phyloP scores from a whole-genome alignment of 768 basidiomycete species.

The Rhodotorula taiwanensis region DNA sequence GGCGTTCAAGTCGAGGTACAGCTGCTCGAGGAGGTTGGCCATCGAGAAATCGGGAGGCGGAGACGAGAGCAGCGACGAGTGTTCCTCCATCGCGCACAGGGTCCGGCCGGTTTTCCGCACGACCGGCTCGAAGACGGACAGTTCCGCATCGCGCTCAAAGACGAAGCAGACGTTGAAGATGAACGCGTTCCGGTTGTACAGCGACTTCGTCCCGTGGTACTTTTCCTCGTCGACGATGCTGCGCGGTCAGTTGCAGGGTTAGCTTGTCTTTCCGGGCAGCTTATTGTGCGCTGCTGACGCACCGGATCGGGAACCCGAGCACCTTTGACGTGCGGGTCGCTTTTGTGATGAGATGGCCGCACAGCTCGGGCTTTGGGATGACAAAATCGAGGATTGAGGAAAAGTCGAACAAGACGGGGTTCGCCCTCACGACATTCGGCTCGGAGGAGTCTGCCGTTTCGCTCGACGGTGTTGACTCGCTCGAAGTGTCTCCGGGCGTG shows the following conservation, averaged over 20 bases:
- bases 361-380: slow-evolving; percentile 77
- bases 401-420: slow-evolving; percentile 67
- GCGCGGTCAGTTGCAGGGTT: not conserved
- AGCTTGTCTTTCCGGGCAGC: not conserved
- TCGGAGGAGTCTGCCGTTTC: slow-evolving; percentile 1
- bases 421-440: slow-evolving; percentile 12
- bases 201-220: slow-evolving; percentile 39
- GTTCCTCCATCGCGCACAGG: slow-evolving; percentile 82
- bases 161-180: slow-evolving; percentile 94
- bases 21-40: slow-evolving; percentile 66
- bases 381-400: slow-evolving; percentile 87
- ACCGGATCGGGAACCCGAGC: slow-evolving; percentile 81
- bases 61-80: slow-evolving; percentile 68
- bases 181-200: slow-evolving; percentile 64
- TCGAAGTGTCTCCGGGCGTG: not conserved
- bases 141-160: slow-evolving; percentile 79
- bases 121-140: slow-evolving; percentile 92
- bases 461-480: not conserved
- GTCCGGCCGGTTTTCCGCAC: slow-evolving; percentile 91
- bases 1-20: slow-evolving; percentile 94
- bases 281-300: slow-evolving; percentile 44
- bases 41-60: slow-evolving; percentile 60
- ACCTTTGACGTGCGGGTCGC: slow-evolving; percentile 74
- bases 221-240: slow-evolving; percentile 38
- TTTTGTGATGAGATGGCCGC: slow-evolving; percentile 80